A percentile compares a stretch with the other conserved stretches of the same genome.
These are phyloP conservation scores for Lanmaoa rubissima DNA, from an alignment of 768 basidiomycete genomes.

Conservation along the genomic window DNA sequence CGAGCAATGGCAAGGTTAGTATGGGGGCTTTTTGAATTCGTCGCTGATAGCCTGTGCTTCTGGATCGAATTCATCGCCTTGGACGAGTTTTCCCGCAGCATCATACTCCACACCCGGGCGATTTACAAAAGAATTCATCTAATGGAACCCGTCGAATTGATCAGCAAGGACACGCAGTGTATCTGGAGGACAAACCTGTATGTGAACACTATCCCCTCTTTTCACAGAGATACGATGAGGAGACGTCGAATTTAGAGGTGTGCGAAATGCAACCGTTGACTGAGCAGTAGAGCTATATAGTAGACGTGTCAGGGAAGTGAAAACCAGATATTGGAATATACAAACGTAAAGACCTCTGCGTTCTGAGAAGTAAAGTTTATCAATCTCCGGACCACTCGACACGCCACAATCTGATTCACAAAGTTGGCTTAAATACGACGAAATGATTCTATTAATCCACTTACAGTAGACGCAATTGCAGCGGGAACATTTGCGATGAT, in stretches of 20 bases:
- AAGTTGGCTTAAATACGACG: neutral
- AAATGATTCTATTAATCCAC: slow-evolving; percentile 3
- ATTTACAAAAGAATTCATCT: slow-evolving; percentile 69
- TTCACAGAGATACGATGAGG: slow-evolving; percentile 32
- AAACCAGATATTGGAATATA: slow-evolving; percentile 26
- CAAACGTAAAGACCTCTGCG: slow-evolving; percentile 54
- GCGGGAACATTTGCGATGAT: slow-evolving; percentile 74
- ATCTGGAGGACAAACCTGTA: slow-evolving; percentile 44
- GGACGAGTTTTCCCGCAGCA: slow-evolving; percentile 50
- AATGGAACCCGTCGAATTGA: slow-evolving; percentile 6
- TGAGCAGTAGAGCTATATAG: slow-evolving; percentile 38
- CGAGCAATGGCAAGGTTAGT: slow-evolving; percentile 20
- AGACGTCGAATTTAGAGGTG: slow-evolving; percentile 32
- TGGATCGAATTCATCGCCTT: slow-evolving; percentile 48
- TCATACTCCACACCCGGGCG: slow-evolving; percentile 52
- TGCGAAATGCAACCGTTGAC: slow-evolving; percentile 62
- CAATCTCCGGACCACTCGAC: slow-evolving; percentile 61
- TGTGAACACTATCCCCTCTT: slow-evolving; percentile 53
- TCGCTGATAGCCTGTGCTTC: slow-evolving; percentile 57
- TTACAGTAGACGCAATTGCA: slow-evolving; percentile 64
- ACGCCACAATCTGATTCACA: slow-evolving; percentile 57
- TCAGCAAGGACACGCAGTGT: neutral
- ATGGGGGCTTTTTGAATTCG: slow-evolving; percentile 63
- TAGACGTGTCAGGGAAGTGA: slow-evolving; percentile 4
- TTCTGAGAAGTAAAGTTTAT: slow-evolving; percentile 53